Conservation (phyloP, 2,329 filamentous ascomycete species). For the Dactylonectria macrodidyma region DNA sequence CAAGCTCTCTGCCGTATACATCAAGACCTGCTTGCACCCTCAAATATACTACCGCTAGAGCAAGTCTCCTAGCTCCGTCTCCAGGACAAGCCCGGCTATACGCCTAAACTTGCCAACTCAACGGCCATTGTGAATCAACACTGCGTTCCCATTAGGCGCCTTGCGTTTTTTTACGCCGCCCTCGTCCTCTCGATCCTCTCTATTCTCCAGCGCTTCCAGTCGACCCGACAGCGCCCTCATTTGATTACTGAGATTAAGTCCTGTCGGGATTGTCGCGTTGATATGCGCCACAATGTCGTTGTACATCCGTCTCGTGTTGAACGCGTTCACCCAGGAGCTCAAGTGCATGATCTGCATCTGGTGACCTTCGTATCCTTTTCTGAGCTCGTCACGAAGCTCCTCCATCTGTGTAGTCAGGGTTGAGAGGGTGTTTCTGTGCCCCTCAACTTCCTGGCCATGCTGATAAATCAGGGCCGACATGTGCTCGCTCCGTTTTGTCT, state of each 20-base stretch:
- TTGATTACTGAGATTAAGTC: constrained; percentile 32
- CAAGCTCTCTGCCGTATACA: background rate
- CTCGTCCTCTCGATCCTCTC: constrained; percentile 23
- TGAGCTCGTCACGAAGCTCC: constrained; percentile 37
- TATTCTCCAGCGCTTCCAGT: constrained; percentile 41
- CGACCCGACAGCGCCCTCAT: constrained; percentile 38
- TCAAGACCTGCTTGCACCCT: background rate
- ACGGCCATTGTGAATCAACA: constrained; percentile 28
- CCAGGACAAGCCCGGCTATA: background rate
- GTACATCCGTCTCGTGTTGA: constrained; percentile 61
- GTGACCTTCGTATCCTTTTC: constrained; percentile 50
- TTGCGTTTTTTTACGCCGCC: constrained; percentile 43
- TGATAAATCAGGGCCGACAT: constrained; percentile 1
- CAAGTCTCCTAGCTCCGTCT: background rate
- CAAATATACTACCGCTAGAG: background rate
- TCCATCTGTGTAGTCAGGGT: constrained; percentile 22
- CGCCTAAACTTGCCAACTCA: constrained; percentile 14
- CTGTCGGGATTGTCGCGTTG: constrained; percentile 45
- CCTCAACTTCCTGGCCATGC: constrained; percentile 20
- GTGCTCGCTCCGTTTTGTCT: background rate
- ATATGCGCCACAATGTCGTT: constrained; percentile 58
- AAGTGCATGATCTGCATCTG: constrained; percentile 57
- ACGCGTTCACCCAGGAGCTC: constrained; percentile 64
- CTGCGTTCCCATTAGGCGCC: constrained; percentile 36
- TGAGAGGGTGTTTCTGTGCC: constrained; percentile 18